Evolutionary conservation across 371 early-diverging fungal species (phyloP), one percentile per base, ranked within the genome.

Genomic region (Haplosporangium sp.): DNA sequence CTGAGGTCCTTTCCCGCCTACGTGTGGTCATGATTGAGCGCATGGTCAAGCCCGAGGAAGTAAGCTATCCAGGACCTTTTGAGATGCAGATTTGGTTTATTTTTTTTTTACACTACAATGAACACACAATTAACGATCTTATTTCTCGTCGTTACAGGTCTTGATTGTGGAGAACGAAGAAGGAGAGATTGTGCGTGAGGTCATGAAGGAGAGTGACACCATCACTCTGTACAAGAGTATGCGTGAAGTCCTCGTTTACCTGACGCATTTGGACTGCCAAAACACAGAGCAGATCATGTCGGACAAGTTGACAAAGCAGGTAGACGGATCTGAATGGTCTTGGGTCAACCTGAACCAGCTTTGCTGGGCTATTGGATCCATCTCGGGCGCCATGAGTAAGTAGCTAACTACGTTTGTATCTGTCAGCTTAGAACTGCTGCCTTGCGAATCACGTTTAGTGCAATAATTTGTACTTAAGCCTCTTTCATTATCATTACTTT

Each of bases 281-380:
- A 94, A 99, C 76, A 98, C 96, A 46, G 98, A 98, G 74, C 82
- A 88, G 55, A 97, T 99, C 75, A 98, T 99, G 97, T 89, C 93
- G 10, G 90, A 89, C 46, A 98, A 98, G 84, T 85, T 99, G 56
- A 85, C 86, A 16, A 88, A 86, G 70, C 98, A 98, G 91, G 94
- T 98, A 88, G 95, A 98, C 81, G 94, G 94, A 46, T 86, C 86
- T 48, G 97, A 98, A 81, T 98, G 96, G 96, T 93, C 94, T 45
- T 98, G 98, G 95, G 90, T 92, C 60, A 98, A 98, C 66, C 85
- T 99, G 37, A 99, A 99, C 88, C 95, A 94, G 82, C 87, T 99
- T 11, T 99, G 99, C 83, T 99, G 99, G 99, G 96, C 99, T 11
- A 95, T 99, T 69, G 99, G 99, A 59, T 97, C 98, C 10, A 98